Evolutionary conservation across 2,329 filamentous ascomycete genomes (phyloP).

Genomic region (Trichoderma lentiforme): DNA sequence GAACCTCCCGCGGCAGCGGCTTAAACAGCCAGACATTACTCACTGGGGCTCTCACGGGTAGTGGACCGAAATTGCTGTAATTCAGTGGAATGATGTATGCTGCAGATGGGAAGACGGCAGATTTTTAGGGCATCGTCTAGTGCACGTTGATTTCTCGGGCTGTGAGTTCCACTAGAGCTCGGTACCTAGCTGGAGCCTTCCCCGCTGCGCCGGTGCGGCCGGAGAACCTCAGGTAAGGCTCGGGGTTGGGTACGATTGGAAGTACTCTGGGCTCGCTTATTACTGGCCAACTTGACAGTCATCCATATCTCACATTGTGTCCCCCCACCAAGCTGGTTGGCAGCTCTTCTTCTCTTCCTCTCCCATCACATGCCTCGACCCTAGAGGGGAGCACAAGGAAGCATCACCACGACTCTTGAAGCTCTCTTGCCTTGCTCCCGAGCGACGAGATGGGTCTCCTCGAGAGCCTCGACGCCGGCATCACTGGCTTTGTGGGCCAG

Average conservation of each 20-base stretch:
- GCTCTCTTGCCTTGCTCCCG: neutral
- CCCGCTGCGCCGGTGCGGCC: conserved; percentile 2
- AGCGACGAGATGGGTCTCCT: conserved; percentile 39
- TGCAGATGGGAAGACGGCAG: neutral
- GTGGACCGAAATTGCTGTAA: neutral
- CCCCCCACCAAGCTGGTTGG: neutral
- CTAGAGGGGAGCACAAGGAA: conserved; percentile 7
- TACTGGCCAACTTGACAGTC: neutral
- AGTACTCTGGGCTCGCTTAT: neutral
- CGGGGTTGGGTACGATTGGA: neutral
- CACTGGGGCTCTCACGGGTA: neutral
- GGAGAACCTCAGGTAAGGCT: neutral
- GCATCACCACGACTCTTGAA: neutral
- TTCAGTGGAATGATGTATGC: neutral
- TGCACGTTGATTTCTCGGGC: neutral
- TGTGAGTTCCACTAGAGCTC: neutral
- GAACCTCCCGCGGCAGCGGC: neutral
- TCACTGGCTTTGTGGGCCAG: conserved; percentile 67
- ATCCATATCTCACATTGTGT: neutral
- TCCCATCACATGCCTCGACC: conserved; percentile 5
- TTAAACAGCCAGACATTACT: neutral
- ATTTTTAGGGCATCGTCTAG: neutral
- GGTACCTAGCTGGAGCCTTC: neutral
- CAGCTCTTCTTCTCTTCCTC: neutral
- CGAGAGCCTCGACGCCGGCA: conserved; percentile 66